Percentiles rank a stretch among this genome's conserved stretches.
Evolutionary conservation across 139 green algal genomes (phyloP).

Genomic region (Chlorella sp.): DNA sequence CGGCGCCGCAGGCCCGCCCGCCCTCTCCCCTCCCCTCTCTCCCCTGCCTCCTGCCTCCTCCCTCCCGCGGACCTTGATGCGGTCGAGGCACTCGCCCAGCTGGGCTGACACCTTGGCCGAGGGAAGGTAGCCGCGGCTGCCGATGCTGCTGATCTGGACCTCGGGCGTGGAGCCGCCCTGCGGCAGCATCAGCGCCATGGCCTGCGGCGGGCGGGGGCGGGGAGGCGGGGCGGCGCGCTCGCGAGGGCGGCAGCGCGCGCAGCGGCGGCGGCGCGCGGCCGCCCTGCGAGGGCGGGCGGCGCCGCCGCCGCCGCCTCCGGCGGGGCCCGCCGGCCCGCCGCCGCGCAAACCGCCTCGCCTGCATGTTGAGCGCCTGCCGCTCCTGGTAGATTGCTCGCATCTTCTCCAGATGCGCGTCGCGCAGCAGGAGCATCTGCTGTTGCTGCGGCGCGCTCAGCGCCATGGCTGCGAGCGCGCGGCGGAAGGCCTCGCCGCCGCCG

Average conservation of each 20-base stretch:
- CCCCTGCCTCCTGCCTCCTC: background rate
- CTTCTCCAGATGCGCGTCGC: conserved; percentile 37
- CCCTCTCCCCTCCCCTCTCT: background rate
- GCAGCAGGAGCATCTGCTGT: conserved; percentile 37
- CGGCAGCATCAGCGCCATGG: conserved; percentile 45
- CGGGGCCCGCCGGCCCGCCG: no score
- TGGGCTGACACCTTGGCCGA: conserved; percentile 29
- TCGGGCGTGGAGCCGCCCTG: conserved; percentile 24
- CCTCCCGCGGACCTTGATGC: conserved; percentile 26
- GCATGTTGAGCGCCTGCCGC: conserved; percentile 41
- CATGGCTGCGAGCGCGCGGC: no score
- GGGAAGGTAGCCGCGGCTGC: conserved; percentile 16
- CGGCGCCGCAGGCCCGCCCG: background rate
- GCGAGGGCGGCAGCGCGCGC: no score
- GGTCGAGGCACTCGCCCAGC: conserved; percentile 32
- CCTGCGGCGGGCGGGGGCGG: background rate
- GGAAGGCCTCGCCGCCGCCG: no score
- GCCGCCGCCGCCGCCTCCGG: background rate
- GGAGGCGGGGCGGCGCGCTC: background rate
- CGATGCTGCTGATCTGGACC: conserved; percentile 28
- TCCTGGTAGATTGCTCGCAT: conserved; percentile 47
- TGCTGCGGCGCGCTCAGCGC: conserved; percentile 29
- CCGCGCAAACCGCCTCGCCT: no score
- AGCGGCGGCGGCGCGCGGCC: background rate
- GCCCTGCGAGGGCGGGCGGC: background rate